Conservation (phyloP, 148 eudicot genomes). For the Nepenthes mirabilis region DNA sequence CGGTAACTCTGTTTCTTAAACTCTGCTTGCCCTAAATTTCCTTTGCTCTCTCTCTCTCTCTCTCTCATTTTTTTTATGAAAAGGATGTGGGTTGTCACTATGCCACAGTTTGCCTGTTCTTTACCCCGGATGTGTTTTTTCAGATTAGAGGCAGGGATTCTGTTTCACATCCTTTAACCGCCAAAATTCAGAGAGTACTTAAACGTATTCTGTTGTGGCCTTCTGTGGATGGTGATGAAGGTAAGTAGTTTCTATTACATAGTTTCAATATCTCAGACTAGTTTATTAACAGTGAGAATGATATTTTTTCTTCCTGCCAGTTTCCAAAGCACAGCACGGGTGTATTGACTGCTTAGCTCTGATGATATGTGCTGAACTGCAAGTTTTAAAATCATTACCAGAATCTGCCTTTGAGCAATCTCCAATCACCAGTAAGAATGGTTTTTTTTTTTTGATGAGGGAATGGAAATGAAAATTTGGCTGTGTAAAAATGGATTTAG, state of each 20-base stretch:
- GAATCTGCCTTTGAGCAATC: slow-evolving; percentile 14
- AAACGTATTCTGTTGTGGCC: slow-evolving; percentile 53
- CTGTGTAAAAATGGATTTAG: not conserved
- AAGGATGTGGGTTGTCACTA: too few relatives aligned
- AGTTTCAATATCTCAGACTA: not conserved
- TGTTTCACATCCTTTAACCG: slow-evolving; percentile 28
- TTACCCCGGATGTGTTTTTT: not conserved
- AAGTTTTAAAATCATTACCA: slow-evolving; percentile 20
- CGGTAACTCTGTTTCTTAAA: slow-evolving; percentile 22
- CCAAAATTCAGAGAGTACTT: slow-evolving; percentile 27
- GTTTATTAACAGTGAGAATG: not conserved
- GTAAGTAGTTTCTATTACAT: slow-evolving; percentile 12
- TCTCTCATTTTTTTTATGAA: not conserved
- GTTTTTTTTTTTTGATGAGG: not conserved
- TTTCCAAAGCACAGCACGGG: slow-evolving; percentile 76
- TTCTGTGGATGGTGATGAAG: slow-evolving; percentile 55
- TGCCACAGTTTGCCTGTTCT: too few relatives aligned
- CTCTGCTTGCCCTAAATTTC: not conserved
- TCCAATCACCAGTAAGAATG: slow-evolving; percentile 7
- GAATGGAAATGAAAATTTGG: not conserved
- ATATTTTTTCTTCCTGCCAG: slow-evolving; percentile 18
- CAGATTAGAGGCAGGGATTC: slow-evolving; percentile 52
- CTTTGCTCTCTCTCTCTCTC: slow-evolving; percentile 3
- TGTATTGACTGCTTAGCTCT: slow-evolving; percentile 81
- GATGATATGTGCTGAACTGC: slow-evolving; percentile 59